These are phyloP conservation scores for Populus tomentosa DNA, from an alignment of 441 rosid species.

Conservation along the genomic window DNA sequence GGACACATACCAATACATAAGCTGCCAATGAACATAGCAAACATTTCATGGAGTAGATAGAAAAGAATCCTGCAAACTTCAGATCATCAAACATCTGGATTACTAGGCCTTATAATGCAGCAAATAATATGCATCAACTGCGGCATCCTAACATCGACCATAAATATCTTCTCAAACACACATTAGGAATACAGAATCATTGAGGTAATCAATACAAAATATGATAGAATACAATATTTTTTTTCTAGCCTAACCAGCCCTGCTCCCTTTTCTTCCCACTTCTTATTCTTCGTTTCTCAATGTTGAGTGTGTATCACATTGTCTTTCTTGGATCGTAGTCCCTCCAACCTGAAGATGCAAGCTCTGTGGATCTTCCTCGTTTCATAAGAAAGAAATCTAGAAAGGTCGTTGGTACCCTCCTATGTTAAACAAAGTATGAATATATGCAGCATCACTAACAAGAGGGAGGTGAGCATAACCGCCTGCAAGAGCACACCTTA, in stretches of 20 bases:
- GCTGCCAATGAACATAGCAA: neutral
- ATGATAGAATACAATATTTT: no score
- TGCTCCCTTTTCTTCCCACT: neutral
- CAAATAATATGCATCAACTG: neutral
- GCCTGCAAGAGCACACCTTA: conserved; percentile 62
- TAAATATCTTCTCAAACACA: neutral
- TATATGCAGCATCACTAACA: conserved; percentile 56
- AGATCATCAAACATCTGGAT: neutral
- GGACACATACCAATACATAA: neutral
- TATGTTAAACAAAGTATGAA: conserved; percentile 55
- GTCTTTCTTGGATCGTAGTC: neutral
- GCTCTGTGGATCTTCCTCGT: neutral
- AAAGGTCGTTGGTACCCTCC: conserved; percentile 60
- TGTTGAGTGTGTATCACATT: neutral
- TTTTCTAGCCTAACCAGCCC: neutral
- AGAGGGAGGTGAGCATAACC: conserved; percentile 51
- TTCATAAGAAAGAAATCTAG: conserved; percentile 12
- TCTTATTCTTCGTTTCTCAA: neutral
- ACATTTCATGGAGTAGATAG: neutral
- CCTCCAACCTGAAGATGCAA: neutral
- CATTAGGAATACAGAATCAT: neutral
- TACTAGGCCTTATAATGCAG: neutral
- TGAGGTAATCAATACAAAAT: neutral
- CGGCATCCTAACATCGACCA: neutral
- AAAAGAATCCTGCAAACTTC: neutral